Conservation (phyloP, 164 flowering plant genomes). For the Vitis amurensis region DNA sequence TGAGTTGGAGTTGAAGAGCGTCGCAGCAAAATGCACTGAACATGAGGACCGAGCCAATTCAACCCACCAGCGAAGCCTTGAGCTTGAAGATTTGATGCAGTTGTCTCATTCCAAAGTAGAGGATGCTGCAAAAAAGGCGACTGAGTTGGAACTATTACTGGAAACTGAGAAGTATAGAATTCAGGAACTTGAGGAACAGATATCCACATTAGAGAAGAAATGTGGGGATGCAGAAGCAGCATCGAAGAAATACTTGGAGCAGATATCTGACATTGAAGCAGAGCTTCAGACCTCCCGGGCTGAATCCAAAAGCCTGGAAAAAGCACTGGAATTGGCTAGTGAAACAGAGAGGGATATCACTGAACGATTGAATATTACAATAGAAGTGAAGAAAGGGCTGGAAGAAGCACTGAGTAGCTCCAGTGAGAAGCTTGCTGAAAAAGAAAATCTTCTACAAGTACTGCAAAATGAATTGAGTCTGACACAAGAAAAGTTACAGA, state of each 20-base stretch:
- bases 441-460: constrained; percentile 49
- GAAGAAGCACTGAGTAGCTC: constrained; percentile 48
- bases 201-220: constrained; percentile 52
- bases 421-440: constrained; percentile 53
- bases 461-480: constrained; percentile 52
- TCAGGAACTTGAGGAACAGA: constrained; percentile 79
- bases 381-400: constrained; percentile 57
- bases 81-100: constrained; percentile 74
- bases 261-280: constrained; percentile 51
- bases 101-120: constrained; percentile 62
- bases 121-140: constrained; percentile 53
- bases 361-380: constrained; percentile 38
- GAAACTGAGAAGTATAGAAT: constrained; percentile 65
- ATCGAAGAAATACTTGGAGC: constrained; percentile 36
- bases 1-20: constrained; percentile 58
- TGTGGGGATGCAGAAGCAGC: constrained; percentile 55
- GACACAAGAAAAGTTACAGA: constrained; percentile 50
- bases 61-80: constrained; percentile 64
- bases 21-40: constrained; percentile 48
- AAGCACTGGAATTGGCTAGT: constrained; percentile 47
- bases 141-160: constrained; percentile 66
- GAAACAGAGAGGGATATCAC: constrained; percentile 64
- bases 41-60: constrained; percentile 68
- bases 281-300: constrained; percentile 59
- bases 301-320: constrained; percentile 61